Conservation (phyloP, 768 basidiomycete species). For the Sistotremastrum suecicum region DNA sequence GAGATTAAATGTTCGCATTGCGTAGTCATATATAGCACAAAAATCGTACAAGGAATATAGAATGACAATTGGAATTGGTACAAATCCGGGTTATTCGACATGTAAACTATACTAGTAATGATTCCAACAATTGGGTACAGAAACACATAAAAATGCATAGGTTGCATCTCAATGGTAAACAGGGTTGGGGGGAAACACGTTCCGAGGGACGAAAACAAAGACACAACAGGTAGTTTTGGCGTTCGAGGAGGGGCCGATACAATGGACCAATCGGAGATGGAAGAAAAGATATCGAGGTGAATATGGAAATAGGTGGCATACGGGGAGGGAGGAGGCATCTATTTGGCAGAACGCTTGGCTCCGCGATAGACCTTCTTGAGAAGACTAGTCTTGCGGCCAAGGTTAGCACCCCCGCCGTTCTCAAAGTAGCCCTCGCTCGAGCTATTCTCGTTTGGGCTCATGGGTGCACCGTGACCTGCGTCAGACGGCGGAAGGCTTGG, state of each 20-base stretch:
- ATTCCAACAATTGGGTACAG: too few relatives aligned
- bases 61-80: background rate
- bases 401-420: slow-evolving; percentile 21
- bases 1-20: slow-evolving; percentile 33
- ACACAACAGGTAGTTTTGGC: too few relatives aligned
- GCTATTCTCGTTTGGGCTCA: slow-evolving; percentile 13
- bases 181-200: too few relatives aligned
- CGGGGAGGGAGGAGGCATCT: slow-evolving; percentile 3
- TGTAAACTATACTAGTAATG: too few relatives aligned
- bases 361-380: slow-evolving; percentile 70
- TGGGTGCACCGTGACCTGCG: slow-evolving; percentile 12
- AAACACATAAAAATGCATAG: too few relatives aligned
- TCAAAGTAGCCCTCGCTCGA: slow-evolving; percentile 33
- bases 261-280: background rate
- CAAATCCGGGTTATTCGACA: background rate
- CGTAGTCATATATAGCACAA: background rate
- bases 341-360: slow-evolving; percentile 17
- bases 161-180: too few relatives aligned
- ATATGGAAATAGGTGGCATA: background rate
- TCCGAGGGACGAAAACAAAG: too few relatives aligned
- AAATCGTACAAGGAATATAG: background rate
- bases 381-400: slow-evolving; percentile 64
- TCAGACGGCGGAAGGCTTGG: slow-evolving; percentile 25
- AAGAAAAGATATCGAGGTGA: background rate
- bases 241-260: slow-evolving; percentile 4